Percentiles rank a stretch among this genome's conserved stretches.
Evolutionary conservation across 1,139 yeast species (phyloP).

Genomic region (Yamadazyma epiphylla): DNA sequence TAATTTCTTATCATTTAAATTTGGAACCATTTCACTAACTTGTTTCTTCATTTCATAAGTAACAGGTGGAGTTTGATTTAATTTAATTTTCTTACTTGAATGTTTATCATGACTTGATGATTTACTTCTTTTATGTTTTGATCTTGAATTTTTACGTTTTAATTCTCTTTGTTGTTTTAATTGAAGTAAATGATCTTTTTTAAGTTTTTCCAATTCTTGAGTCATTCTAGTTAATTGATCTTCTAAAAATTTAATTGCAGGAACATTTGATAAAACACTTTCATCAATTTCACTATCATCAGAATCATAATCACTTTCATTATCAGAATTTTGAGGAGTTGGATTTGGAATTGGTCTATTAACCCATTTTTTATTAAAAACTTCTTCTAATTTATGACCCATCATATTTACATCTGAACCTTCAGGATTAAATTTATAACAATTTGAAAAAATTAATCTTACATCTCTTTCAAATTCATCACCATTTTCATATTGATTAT

Average conservation of each 20-base stretch:
- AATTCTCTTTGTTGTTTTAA: constrained; percentile 44
- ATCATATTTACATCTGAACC: constrained; percentile 92
- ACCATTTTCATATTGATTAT: constrained; percentile 84
- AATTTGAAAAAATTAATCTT: constrained; percentile 77
- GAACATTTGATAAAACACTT: constrained; percentile 64
- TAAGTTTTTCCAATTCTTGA: constrained; percentile 75
- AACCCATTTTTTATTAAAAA: constrained; percentile 85
- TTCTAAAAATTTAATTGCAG: constrained; percentile 86
- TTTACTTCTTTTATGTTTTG: constrained; percentile 6
- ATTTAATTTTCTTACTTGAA: constrained; percentile 10
- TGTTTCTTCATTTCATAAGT: constrained; percentile 97
- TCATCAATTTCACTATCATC: constrained; percentile 75
- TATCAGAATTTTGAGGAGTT: constrained; percentile 37
- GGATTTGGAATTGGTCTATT: constrained; percentile 80
- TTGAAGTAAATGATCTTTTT: constrained; percentile 64
- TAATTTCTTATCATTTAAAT: constrained; percentile 73
- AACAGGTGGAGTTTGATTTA: constrained; percentile 24
- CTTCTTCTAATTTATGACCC: constrained; percentile 88
- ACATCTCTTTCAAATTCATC: constrained; percentile 85
- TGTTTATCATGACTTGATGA: constrained; percentile 5
- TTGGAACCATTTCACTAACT: constrained; percentile 80
- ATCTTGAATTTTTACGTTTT: constrained; percentile 32
- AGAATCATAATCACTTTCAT: constrained; percentile 35
- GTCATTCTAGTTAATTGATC: constrained; percentile 84
- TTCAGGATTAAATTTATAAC: constrained; percentile 91